Conservation (phyloP, 164 flowering plant genomes). For the Chloranthus sessilifolius region DNA sequence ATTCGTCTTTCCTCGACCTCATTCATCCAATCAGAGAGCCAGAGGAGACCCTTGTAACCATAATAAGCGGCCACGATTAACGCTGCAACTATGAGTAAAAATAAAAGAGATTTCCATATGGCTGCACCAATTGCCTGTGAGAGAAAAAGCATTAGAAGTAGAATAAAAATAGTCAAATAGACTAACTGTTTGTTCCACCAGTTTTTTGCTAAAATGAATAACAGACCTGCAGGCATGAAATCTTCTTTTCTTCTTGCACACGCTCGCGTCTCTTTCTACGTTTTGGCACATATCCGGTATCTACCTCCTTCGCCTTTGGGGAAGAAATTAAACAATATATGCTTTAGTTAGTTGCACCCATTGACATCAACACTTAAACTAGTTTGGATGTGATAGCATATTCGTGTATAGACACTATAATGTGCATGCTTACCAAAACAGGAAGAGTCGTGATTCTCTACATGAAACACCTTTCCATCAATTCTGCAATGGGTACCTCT, state of each 20-base stretch:
- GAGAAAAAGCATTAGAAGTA: slow-evolving; percentile 2
- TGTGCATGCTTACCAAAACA: too few relatives aligned
- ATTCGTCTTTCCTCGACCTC: slow-evolving; percentile 55
- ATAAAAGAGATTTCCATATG: slow-evolving; percentile 28
- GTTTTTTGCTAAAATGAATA: not conserved
- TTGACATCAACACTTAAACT: not conserved
- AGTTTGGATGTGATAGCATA: too few relatives aligned
- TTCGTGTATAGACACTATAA: too few relatives aligned
- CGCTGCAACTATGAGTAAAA: slow-evolving; percentile 23
- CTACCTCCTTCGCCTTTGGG: slow-evolving; percentile 48
- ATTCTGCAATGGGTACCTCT: too few relatives aligned
- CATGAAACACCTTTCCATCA: too few relatives aligned
- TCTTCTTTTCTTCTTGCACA: slow-evolving; percentile 34
- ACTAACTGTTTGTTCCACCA: too few relatives aligned
- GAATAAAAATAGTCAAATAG: slow-evolving; percentile 1
- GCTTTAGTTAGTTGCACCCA: not conserved
- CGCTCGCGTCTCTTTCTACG: slow-evolving; percentile 57
- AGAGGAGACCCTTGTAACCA: slow-evolving; percentile 71
- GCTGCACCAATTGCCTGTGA: slow-evolving; percentile 43
- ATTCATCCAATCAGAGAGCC: slow-evolving; percentile 87
- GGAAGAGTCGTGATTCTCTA: too few relatives aligned
- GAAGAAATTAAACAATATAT: slow-evolving; percentile 3
- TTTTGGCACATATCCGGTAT: slow-evolving; percentile 34
- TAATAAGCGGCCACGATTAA: slow-evolving; percentile 36
- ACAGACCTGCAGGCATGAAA: slow-evolving; percentile 62